Conservation (phyloP, 192 early-diverging fungal genomes). For the Glomus cerebriforme region DNA sequence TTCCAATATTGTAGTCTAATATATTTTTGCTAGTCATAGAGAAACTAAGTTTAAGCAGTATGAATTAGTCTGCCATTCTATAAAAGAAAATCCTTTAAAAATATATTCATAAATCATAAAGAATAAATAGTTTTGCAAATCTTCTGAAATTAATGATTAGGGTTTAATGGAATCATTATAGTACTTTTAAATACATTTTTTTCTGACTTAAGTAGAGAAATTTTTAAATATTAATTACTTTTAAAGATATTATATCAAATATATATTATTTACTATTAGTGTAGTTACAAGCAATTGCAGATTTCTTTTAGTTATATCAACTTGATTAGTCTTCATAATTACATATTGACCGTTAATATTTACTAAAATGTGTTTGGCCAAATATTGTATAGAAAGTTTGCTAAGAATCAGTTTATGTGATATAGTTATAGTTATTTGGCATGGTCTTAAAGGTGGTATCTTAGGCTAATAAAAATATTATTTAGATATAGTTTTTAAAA, state of each 20-base stretch:
- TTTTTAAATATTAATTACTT: conserved; percentile 10
- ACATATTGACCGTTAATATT: conserved; percentile 22
- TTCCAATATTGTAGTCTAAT: conserved; percentile 17
- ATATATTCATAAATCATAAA: conserved; percentile 23
- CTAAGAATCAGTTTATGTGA: conserved; percentile 1
- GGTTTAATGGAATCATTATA: conserved; percentile 15
- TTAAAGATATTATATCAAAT: background rate
- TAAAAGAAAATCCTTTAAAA: background rate
- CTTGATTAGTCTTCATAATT: conserved; percentile 6
- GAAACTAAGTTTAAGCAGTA: conserved; percentile 17
- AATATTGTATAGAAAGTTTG: conserved; percentile 12
- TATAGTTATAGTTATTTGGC: background rate
- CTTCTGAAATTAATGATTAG: conserved; percentile 21
- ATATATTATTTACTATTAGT: conserved; percentile 13
- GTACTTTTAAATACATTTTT: conserved; percentile 9
- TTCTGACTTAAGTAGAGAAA: conserved; percentile 17
- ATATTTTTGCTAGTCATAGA: conserved; percentile 7
- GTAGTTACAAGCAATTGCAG: conserved; percentile 14
- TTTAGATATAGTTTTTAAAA: background rate
- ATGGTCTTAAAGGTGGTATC: conserved; percentile 1
- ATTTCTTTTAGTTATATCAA: conserved; percentile 5
- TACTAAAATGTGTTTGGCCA: conserved; percentile 21
- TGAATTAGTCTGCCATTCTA: conserved; percentile 8
- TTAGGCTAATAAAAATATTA: conserved; percentile 18
- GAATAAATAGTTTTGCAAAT: conserved; percentile 15